Conservation (phyloP, 345 rosid species). For the Psidium guajava region DNA sequence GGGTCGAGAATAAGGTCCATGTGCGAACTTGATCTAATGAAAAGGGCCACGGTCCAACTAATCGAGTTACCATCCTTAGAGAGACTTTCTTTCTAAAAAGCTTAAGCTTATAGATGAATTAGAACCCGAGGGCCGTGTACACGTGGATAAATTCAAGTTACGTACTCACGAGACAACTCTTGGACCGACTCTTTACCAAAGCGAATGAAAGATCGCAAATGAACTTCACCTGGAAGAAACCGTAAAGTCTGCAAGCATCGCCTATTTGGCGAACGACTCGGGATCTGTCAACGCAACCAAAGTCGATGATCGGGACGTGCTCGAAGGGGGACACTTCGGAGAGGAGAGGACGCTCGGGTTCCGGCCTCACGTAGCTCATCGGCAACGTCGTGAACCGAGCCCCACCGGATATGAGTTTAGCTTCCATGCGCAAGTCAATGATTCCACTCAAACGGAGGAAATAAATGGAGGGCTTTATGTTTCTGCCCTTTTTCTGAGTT, state of each 20-base stretch:
- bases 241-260: slow-evolving; percentile 44
- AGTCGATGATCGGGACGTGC: slow-evolving; percentile 58
- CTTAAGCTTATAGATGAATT: neutral
- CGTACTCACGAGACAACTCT: neutral
- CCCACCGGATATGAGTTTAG: slow-evolving; percentile 57
- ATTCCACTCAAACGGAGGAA: neutral
- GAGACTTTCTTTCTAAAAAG: neutral
- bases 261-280: slow-evolving; percentile 24
- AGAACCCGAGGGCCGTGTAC: neutral
- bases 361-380: slow-evolving; percentile 54
- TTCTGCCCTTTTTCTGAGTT: neutral
- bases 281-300: slow-evolving; percentile 33
- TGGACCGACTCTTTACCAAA: neutral
- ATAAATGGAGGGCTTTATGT: neutral
- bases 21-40: neutral
- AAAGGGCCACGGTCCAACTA: neutral
- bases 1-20: neutral
- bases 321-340: slow-evolving; percentile 40
- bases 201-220: neutral
- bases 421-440: slow-evolving; percentile 21
- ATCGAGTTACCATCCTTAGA: neutral
- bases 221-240: slow-evolving; percentile 60
- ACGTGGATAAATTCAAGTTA: neutral
- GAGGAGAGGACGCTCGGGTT: slow-evolving; percentile 56
- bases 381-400: slow-evolving; percentile 35